Conservation (phyloP, 148 eudicot genomes). For the Dianthus caryophyllus region DNA sequence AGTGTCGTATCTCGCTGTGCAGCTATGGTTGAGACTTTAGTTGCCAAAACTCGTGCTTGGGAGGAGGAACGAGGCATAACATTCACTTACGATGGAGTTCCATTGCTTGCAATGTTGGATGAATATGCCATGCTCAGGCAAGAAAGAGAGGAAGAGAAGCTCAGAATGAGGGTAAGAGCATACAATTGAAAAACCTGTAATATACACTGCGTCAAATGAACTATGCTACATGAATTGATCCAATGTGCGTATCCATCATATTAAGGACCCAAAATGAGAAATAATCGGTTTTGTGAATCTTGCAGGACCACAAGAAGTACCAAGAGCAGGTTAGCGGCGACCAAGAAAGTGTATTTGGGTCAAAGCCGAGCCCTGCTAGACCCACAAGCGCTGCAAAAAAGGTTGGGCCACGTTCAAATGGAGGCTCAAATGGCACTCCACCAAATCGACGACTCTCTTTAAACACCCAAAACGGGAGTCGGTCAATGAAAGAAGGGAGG, state of each 20-base stretch:
- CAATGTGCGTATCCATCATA: too few relatives aligned
- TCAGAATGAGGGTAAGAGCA: constrained; percentile 84
- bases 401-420: constrained; percentile 82
- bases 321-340: constrained; percentile 64
- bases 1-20: constrained; percentile 21
- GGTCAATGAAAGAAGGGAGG: constrained; percentile 68
- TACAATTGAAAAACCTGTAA: too few relatives aligned
- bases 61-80: constrained; percentile 71
- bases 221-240: too few relatives aligned
- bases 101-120: constrained; percentile 95
- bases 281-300: neutral
- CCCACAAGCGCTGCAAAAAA: constrained; percentile 57
- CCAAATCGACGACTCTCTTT: constrained; percentile 65
- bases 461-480: constrained; percentile 55
- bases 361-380: constrained; percentile 88
- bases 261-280: too few relatives aligned
- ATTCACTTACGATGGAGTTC: constrained; percentile 95
- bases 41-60: constrained; percentile 90
- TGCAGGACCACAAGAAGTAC: constrained; percentile 91
- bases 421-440: constrained; percentile 60
- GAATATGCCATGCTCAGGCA: constrained; percentile 94
- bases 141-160: constrained; percentile 96
- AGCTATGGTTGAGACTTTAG: constrained; percentile 91
- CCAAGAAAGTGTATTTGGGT: constrained; percentile 55
- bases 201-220: too few relatives aligned